Base-by-base conservation (phyloP, 805 yeast species). In the Yarrowia bubula region DNA sequence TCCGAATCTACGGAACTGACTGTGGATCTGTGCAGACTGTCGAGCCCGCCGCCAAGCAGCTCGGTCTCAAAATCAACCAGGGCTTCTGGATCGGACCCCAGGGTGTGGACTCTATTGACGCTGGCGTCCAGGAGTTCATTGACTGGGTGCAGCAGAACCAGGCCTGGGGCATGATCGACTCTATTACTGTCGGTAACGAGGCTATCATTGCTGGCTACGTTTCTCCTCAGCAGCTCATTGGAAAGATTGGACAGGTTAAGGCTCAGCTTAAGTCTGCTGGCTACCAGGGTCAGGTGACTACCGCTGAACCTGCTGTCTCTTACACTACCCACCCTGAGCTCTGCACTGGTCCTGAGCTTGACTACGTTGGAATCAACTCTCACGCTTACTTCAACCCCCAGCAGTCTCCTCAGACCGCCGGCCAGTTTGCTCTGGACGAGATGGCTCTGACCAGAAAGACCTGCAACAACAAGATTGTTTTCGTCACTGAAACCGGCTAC, bases 1-100 rank as follows among this genome's bases (percentile, higher is more conserved):
- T 92, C 64, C 85, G 98, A 79, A 74, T 90, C 63, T 92, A 92
- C 74, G 96, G 96, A 70, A 88, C 90, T 66, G 98, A 92, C 75
- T 92, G 98, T 79, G 80, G 83, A 74, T 83, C 88, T 31, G 76
- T 89, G 57, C 72, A 81, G 35, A 85, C 88, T 2, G 85, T 91
- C 42, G 80, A 85, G 70, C 90, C 95, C 57, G 81, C 80, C 43
- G 83, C 88, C 69, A 71, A 72, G 28, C 60, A 74, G 13, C 76
- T 88, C 63, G 96, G 96, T 4, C 74, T 92, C 61, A 84, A 78
- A 42, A 84, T 92, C 66, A 88, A 89, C 75, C 97, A 90, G 80
- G 97, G 98, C 57, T 82, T 92, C 76, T 92, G 95, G 92, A 86
- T 92, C 68, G 74, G 81, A 51, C 67, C 76, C 17, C 79, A 75